Base-by-base conservation (phyloP, 2,329 filamentous ascomycete species). In the Diplodia seriata region DNA sequence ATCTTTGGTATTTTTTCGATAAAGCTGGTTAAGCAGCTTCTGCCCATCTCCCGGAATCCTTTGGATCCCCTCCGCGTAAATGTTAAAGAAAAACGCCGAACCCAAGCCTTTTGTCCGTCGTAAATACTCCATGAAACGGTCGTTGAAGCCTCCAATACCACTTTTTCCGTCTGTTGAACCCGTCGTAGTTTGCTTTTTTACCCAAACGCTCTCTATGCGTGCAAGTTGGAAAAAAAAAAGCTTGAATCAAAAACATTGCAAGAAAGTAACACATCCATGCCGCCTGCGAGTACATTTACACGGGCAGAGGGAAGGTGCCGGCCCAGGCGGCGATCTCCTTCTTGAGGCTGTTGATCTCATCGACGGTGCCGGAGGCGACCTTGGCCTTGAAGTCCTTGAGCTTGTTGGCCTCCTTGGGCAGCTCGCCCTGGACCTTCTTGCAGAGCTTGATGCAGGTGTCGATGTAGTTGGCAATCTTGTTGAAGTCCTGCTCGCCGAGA, bases 381-480 rank as follows among this genome's bases (percentile, higher is more conserved):
- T 93, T 94, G 79, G 89, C 89, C 87, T 94, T 96, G 91, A 99
- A 98, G 86, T 99, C 95, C 90, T 98, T 98, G 81, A 97, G 92
- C 89, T 96, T 97, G 89, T 98, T 99, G 77, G 92, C 93, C 82
- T 95, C 91, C 89, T 97, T 97, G 80, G 95, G 94, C 29, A 98
- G 88, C 71, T 86, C 84, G 69, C 79, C 85, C 85, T 98, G 95
- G 75, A 97, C 86, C 77, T 94, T 89, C 87, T 93, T 93, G 87
- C 90, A 92, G 77, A 98, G 87, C 85, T 92, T 92, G 86, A 98
- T 91, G 80, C 89, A 87, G 77, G 90, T 86, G 80, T 97, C 92
- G 74, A 98, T 97, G 86, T 97, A 98, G 73, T 84, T 80, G 72
- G 90, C 94, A 71, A 99, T 94, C 74, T 75, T 77, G 74, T 76